These are phyloP conservation scores for Lophiostoma macrostomum DNA, from an alignment of 495 filamentous ascomycete genomes.

Conservation along the genomic window DNA sequence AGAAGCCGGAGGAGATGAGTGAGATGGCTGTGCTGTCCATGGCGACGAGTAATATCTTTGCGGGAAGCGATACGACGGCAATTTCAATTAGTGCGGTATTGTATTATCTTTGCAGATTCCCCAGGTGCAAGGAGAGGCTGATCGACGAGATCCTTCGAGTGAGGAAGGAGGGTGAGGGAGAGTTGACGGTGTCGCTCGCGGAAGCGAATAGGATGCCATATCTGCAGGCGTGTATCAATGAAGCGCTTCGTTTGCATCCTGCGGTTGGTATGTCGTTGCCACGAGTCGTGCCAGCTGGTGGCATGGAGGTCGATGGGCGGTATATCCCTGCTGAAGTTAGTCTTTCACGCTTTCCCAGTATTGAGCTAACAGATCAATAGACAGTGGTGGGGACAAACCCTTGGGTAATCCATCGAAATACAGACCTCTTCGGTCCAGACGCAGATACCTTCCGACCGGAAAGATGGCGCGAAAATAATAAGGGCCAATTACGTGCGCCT, in stretches of 20 bases:
- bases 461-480: slow-evolving; percentile 19
- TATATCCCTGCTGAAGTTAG: slow-evolving; percentile 30
- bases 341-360: no score
- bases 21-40: slow-evolving; percentile 23
- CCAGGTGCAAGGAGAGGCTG: slow-evolving; percentile 26
- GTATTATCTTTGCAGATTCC: slow-evolving; percentile 38
- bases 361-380: no score
- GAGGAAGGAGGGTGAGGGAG: slow-evolving; percentile 21
- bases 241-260: slow-evolving; percentile 37
- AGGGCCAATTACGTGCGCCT: no score
- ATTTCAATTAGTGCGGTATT: slow-evolving; percentile 36
- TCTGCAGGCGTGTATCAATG: slow-evolving; percentile 39
- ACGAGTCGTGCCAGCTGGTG: slow-evolving; percentile 31
- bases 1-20: slow-evolving; percentile 9
- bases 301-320: slow-evolving; percentile 29
- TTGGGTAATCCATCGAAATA: slow-evolving; percentile 37
- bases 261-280: slow-evolving; percentile 36
- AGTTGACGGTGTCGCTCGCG: slow-evolving; percentile 22
- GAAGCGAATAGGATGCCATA: slow-evolving; percentile 38
- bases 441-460: slow-evolving; percentile 14
- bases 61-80: slow-evolving; percentile 39
- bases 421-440: slow-evolving; percentile 34
- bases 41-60: slow-evolving; percentile 35
- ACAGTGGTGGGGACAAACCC: slow-evolving; percentile 36
- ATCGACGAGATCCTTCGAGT: slow-evolving; percentile 31